Evolutionary conservation across 1,139 yeast genomes (phyloP), one percentile per base, ranked within the genome.

Genomic region (Yamadazyma blattariae): DNA sequence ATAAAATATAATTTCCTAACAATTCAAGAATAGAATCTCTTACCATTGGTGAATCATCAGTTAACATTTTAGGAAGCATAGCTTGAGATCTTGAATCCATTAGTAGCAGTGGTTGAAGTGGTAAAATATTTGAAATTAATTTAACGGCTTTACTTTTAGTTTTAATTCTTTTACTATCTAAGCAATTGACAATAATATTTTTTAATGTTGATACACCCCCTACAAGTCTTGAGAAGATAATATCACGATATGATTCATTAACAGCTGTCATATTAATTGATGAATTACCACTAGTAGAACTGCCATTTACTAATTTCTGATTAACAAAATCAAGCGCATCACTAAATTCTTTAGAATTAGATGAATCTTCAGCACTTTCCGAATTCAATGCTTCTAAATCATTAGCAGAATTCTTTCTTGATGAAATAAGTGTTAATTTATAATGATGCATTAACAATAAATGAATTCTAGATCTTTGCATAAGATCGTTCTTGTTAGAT

Each of bases 21-120:
- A 88, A 65, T 30, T 86, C 95, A 19, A 87, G 61, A 2, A 81
- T 80, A 0, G 95, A 86, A 50, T 83, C 90, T 41, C 89, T 69
- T 0, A 87, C 92, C 36, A 81, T 71, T 0, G 95, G 77, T 1
- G 90, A 83, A 1, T 67, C 51, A 45, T 85, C 92, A 5, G 52
- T 57, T 25, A 87, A 58, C 33, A 80, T 60, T 8, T 57, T 61
- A 1, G 79, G 64, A 5, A 87, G 62, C 0, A 83, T 67, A 7
- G 61, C 62, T 43, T 73, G 79, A 5, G 86, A 71, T 17, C 62
- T 59, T 1, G 77, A 69, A 1, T 74, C 59, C 1, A 67, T 54
- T 28, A 85, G 55, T 23, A 85, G 56, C 0, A 59, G 47, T 1
- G 78, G 68, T 35, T 82, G 82, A 22, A 64, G 65, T n/a, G 68